Base-by-base conservation (phyloP, 345 rosid species). In the Conringia planisiliqua region DNA sequence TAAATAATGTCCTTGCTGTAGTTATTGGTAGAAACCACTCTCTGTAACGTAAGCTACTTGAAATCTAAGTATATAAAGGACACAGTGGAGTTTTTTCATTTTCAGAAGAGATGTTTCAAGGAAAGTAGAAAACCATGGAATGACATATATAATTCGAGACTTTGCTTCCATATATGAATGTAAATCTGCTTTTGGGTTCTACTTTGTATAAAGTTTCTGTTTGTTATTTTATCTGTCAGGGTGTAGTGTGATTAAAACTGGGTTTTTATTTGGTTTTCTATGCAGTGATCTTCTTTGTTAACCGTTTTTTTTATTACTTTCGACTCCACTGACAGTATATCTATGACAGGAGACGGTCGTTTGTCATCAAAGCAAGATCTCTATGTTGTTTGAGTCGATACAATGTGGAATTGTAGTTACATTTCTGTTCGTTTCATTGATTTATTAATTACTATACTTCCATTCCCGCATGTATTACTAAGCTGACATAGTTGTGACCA, bases 71-170 rank as follows among this genome's bases (percentile, higher is more conserved):
- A 70, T 56, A 33, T 5, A 44, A 56, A 56, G 35, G 39, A 56
- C 44, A 55, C 27, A 18, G 29, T 33, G 32, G 29, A 35, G 65
- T 17, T 66, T 36, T 36, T 75, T 59, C 35, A 48, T 20, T 38
- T 67, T 55, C 20, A 36, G 46, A 17, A 17, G 39, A 58, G 27
- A 67, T 67, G 58, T 66, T 75, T 39, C 52, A 17, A 66, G 33
- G 67, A 22, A 22, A 50, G n/a, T 51, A 51, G 57, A 51, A 47
- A 48, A 27, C 52, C 73, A 50, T 30, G 63, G 39, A 39, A 38
- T 36, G 55, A 24, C 52, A 67, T 67, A 38, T 18, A 9, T 38
- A 59, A 35, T 30, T 48, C 30, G 42, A 5, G 40, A 56, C 56
- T 46, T 58, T 18, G 47, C 43, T 60, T 50, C 44, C 62, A 29